Evolutionary conservation across 2,329 filamentous ascomycete genomes (phyloP), one percentile per base, ranked within the genome.

Genomic region (Fusarium odoratissimum): DNA sequence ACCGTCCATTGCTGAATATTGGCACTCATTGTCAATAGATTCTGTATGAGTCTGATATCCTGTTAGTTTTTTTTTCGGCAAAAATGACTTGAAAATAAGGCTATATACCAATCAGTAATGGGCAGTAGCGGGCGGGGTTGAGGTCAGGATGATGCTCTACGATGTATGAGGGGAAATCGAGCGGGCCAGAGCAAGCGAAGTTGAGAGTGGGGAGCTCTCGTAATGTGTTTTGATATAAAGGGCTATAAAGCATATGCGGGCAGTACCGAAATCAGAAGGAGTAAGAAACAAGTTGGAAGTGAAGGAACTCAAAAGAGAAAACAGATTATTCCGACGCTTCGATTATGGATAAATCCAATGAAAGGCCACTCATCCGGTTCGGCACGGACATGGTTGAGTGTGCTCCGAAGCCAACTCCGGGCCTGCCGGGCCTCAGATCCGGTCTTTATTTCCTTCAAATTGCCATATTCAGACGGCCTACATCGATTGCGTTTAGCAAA

Each of bases 1-100:
- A 86, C 84, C 61, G 82, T 83, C 88, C 87, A 90, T 67, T 83
- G 80, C 72, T 89, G 84, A 33, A 86, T 73, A 25, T 76, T 69
- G 55, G 82, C 75, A 81, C 84, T 84, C 55, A 63, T 69, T 75
- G 42, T 66, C 14, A 45, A 19, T 21, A 31, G 21, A 49, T 12
- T 56, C 12, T n/a, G 17, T 51, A 40, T 44, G 31, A 31, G 41
- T 31, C 25, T 49, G 37, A 35, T 7, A 14, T 45, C 31, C 30
- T 45, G 21, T 44, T n/a, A 38, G 16, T 16, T 59, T 25, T 19
- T n/a, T 49, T 23, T 13, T 5, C 33, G 5, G 17, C 51, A 28
- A 28, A 28, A 35, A 31, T 33, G 19, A 31, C 31, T 30, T 38
- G 25, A 30, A 25, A 37, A 59, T 7, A 48, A 40, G 37, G 45